Conservation (phyloP, 106 monocot genomes). For the Alisma plantagoaquatica region DNA sequence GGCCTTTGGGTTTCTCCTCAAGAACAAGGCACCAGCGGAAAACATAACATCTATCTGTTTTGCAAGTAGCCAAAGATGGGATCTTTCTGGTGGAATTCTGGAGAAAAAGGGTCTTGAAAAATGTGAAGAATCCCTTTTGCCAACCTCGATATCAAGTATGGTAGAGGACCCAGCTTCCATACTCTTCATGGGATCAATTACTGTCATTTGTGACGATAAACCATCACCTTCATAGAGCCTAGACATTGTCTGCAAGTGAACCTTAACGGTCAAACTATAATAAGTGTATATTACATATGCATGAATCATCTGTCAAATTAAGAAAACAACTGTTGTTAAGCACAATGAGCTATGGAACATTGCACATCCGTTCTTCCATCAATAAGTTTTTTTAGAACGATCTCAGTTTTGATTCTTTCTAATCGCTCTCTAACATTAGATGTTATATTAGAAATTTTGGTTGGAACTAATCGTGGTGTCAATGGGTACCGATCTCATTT, state of each 20-base stretch:
- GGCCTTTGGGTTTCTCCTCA: constrained; percentile 59
- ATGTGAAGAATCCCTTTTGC: constrained; percentile 11
- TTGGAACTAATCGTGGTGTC: no score
- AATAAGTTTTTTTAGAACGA: no score
- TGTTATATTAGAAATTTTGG: no score
- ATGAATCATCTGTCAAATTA: no score
- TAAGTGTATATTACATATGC: no score
- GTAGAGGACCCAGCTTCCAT: constrained; percentile 3
- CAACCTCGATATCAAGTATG: constrained; percentile 51
- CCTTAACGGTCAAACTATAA: no score
- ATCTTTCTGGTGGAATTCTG: constrained; percentile 39
- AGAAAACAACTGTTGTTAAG: no score
- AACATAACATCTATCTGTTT: constrained; percentile 68
- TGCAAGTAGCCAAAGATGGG: constrained; percentile 39
- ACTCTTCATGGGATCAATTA: not conserved
- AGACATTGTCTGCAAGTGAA: constrained; percentile 42
- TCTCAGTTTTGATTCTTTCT: no score
- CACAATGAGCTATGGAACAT: no score
- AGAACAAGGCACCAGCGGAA: constrained; percentile 50
- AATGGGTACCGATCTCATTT: no score
- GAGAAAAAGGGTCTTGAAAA: constrained; percentile 12
- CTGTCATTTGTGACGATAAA: constrained; percentile 6
- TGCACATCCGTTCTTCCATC: no score
- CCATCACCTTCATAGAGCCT: constrained; percentile 47
- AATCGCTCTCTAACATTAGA: no score